phyloP scores from a whole-genome alignment of 1,139 yeast species.

The Yamadazyma mexicana region DNA sequence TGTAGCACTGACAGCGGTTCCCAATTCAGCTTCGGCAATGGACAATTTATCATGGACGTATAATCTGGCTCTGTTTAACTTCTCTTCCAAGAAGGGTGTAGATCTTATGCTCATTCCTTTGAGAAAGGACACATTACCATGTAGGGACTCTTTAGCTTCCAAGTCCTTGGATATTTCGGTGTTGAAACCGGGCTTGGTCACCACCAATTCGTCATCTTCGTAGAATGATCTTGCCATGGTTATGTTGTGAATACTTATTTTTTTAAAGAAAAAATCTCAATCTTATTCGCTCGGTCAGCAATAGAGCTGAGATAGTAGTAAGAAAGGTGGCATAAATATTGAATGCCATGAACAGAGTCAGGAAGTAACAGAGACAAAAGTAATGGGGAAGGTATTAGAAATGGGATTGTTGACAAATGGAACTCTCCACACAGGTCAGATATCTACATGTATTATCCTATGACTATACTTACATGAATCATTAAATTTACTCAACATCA shows the following conservation, averaged over 20 bases:
- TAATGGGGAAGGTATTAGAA: too few species aligned
- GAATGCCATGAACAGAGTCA: too few species aligned
- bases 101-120: slow-evolving; percentile 57
- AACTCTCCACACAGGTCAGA: too few species aligned
- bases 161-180: slow-evolving; percentile 35
- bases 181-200: slow-evolving; percentile 50
- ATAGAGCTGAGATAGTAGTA: background rate
- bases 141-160: slow-evolving; percentile 38
- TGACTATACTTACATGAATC: slow-evolving; percentile 11
- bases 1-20: slow-evolving; percentile 46
- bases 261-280: background rate
- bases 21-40: slow-evolving; percentile 40
- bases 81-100: slow-evolving; percentile 45
- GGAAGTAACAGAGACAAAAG: too few species aligned
- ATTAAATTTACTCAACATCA: slow-evolving; percentile 60
- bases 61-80: slow-evolving; percentile 38
- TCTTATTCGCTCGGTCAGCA: slow-evolving; percentile 1
- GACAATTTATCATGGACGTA: slow-evolving; percentile 38
- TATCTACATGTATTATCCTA: slow-evolving; percentile 17
- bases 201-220: slow-evolving; percentile 48
- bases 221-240: slow-evolving; percentile 43
- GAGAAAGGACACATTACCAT: slow-evolving; percentile 42
- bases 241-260: slow-evolving; percentile 5
- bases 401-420: too few species aligned
- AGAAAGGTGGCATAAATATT: too few species aligned